Evolutionary conservation across 495 filamentous ascomycete species (phyloP), one percentile per base, ranked within the genome.

Genomic region (Bacidia gigantensis): DNA sequence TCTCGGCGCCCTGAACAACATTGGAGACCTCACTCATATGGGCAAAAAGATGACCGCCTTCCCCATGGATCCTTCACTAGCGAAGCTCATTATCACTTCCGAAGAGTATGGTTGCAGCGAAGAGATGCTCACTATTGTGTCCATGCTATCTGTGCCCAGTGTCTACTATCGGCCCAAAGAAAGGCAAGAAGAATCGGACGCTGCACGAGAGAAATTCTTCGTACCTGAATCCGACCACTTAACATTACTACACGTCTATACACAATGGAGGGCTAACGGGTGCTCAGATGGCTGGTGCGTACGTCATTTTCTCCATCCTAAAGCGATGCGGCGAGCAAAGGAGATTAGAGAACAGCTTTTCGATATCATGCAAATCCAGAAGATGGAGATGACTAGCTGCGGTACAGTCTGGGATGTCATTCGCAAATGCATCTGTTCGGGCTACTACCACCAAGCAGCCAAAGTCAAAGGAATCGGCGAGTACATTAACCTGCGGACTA

Each of bases 141-240:
- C 88, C 23, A 97, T 99, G 93, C 78, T 99, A 14, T 94, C 87
- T 2, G 93, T 97, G 0, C 92, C 93, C 11, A 89, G 79, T 57
- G 92, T 97, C 39, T 99, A 96, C 72, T 97, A 95, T 66, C 87
- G 93, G 17, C 93, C 93, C 9, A 96, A 94, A 60, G 93, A 99
- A 64, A 84, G 93, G 0, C 87, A 94, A 60, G 93, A 97, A 58
- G 93, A 99, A 69, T 89, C 89, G 14, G 93, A 99, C 61, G 81
- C 89, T 0, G 90, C 93, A 2, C 78, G 89, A n/a, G 93, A 99
- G 61, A 95, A 96, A 60, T 99, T 99, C 67, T 97, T 95, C 65
- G 93, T 97, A 12, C 87, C 89, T 14, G 92, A 99, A 68, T 95
- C 87, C 2, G 93, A 99, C 65, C 93, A 99, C 61, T 69, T 99